Evolutionary conservation across 2,329 filamentous ascomycete species (phyloP), one percentile per base, ranked within the genome.

Genomic region (Acrocalymma vagum): DNA sequence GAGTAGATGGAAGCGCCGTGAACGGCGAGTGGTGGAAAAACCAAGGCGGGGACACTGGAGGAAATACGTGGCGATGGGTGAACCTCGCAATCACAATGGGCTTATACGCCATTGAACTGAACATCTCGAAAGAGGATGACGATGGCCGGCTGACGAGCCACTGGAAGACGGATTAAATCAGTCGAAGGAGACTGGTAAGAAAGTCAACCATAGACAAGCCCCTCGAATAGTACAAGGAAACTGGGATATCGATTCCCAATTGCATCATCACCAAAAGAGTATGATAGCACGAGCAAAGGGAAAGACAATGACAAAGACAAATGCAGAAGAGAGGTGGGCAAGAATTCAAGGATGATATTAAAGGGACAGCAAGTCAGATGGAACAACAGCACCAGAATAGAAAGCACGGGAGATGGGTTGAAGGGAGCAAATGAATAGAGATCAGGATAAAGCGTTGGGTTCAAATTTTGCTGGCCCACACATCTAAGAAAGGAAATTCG

Each of bases 51-150:
- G 89, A 91, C 57, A 77, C 85, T 4, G 91, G 90, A 9, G 90
- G 91, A 13, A 95, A 94, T 63, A 81, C 88, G 13, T 96, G 90
- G 89, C 82, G 92, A 38, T 97, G 94, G 94, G 82, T 94, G 56
- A 99, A 99, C 58, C 79, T 97, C 27, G 88, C 86, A 5, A 84
- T 86, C 33, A 96, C 92, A 1, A 95, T 97, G 87, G 81, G 81
- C 6, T 74, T 97, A 11, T 99, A 99, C 66, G 87, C 90, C 3
- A 79, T 97, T 28, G 94, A 99, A 72, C 75, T 97, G 38, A 93
- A 92, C 62, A 81, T 97, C 9, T 89, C 90, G 15, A 87, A 87
- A 52, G 87, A 89, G 39, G 89, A 95, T 61, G 81, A 89, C 32
- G 89, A 95, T 58, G 79, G 82, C 21, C 78, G 82, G 20, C 70